phyloP scores from a whole-genome alignment of 106 monocot genomes.

The Triglochin maritima region DNA sequence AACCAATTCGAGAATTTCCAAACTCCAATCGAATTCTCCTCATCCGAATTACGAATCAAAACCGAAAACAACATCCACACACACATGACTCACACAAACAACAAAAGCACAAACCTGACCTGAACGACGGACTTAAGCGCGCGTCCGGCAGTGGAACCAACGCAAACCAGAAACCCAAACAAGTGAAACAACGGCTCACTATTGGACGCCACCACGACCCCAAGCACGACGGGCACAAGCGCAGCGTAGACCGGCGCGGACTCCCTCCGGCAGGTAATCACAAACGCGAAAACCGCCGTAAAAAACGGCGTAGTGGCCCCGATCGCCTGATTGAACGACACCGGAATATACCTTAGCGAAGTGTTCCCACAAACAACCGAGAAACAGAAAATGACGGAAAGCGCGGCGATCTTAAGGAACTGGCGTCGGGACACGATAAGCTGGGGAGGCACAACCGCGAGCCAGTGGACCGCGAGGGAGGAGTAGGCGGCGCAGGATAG shows the following conservation, averaged over 20 bases:
- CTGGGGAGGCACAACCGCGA: conserved; percentile 17
- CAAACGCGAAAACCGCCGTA: conserved; percentile 23
- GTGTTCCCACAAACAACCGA: conserved; percentile 29
- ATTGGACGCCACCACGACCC: conserved; percentile 24
- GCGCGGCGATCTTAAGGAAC: conserved; percentile 23
- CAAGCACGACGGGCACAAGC: conserved; percentile 22
- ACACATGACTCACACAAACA: no score
- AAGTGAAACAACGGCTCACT: conserved; percentile 27
- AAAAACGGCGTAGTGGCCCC: conserved; percentile 30
- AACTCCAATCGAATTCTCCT: no score
- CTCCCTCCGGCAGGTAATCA: conserved; percentile 18
- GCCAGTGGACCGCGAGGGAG: conserved; percentile 14
- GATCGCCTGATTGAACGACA: conserved; percentile 28
- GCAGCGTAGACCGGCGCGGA: conserved; percentile 11
- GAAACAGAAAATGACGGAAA: conserved; percentile 26
- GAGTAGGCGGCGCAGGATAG: conserved; percentile 20
- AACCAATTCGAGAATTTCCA: no score
- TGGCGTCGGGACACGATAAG: conserved; percentile 13
- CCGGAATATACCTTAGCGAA: conserved; percentile 20
- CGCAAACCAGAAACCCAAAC: conserved; percentile 25
- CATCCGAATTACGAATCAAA: no score
- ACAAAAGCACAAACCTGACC: no score
- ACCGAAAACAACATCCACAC: no score
- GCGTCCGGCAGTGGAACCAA: conserved; percentile 23
- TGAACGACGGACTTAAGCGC: conserved; percentile 26